phyloP scores from a whole-genome alignment of 2,329 filamentous ascomycete genomes.

The Cryphonectria nitschkei region DNA sequence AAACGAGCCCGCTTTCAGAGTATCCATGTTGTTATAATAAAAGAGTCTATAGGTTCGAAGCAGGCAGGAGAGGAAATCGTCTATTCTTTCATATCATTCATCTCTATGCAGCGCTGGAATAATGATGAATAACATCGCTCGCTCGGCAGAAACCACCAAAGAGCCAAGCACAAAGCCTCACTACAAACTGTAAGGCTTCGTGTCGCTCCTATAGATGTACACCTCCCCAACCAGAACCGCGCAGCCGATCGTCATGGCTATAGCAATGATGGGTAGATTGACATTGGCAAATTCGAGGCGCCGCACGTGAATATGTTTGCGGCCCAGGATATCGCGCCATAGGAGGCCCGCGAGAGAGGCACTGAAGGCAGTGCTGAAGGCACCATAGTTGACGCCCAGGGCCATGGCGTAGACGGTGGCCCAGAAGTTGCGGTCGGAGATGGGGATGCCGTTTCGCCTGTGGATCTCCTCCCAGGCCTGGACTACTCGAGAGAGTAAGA shows the following conservation, averaged over 20 bases:
- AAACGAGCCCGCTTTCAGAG: background rate
- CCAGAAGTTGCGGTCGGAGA: conserved; percentile 71
- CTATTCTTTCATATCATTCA: background rate
- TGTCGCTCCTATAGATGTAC: conserved; percentile 57
- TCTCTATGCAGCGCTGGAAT: background rate
- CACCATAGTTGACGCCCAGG: conserved; percentile 74
- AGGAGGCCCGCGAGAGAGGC: conserved; percentile 72
- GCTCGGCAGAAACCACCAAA: background rate
- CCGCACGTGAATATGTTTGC: conserved; percentile 69
- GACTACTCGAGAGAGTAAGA: conserved; percentile 71
- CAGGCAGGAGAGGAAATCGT: background rate
- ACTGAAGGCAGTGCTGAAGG: conserved; percentile 73
- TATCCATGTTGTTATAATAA: background rate
- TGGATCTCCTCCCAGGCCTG: conserved; percentile 71
- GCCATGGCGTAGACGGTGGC: conserved; percentile 69
- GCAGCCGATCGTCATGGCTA: conserved; percentile 68
- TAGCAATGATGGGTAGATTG: conserved; percentile 72
- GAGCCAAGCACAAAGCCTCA: background rate
- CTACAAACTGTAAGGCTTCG: conserved; percentile 41
- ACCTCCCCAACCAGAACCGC: conserved; percentile 65
- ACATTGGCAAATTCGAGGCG: conserved; percentile 68
- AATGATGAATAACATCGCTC: background rate
- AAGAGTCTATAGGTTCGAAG: background rate
- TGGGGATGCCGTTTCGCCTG: conserved; percentile 45
- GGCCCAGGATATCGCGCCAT: conserved; percentile 70